Conservation (phyloP, 352 stramenopile genomes). For the Globisporangium parvum region DNA sequence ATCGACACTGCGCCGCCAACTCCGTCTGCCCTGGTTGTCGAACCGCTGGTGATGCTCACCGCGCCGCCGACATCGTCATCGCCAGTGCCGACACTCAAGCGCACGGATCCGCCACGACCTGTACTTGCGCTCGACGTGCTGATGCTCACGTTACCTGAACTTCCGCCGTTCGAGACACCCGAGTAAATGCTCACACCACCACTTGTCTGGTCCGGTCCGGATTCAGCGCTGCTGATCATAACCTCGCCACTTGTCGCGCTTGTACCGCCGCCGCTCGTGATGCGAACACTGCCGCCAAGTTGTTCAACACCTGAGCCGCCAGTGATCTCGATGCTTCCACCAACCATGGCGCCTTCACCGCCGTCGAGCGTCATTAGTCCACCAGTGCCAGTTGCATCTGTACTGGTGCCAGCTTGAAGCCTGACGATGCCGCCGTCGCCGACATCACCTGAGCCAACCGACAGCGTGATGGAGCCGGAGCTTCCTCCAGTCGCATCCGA, state of each 20-base stretch:
- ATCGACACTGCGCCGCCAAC: slow-evolving; percentile 20
- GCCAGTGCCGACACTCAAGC: slow-evolving; percentile 18
- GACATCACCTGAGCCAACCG: slow-evolving; percentile 18
- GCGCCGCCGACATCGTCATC: slow-evolving; percentile 13
- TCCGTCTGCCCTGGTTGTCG: slow-evolving; percentile 7
- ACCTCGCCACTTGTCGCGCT: slow-evolving; percentile 18
- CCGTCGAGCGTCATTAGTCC: slow-evolving; percentile 13
- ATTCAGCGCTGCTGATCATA: slow-evolving; percentile 12
- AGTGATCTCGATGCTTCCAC: slow-evolving; percentile 19
- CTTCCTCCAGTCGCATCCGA: slow-evolving; percentile 12
- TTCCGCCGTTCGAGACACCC: slow-evolving; percentile 12
- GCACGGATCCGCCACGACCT: slow-evolving; percentile 16
- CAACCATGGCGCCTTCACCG: slow-evolving; percentile 18
- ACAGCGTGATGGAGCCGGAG: slow-evolving; percentile 19
- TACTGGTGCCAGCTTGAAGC: slow-evolving; percentile 22
- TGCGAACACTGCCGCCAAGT: slow-evolving; percentile 19
- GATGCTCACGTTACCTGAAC: slow-evolving; percentile 20
- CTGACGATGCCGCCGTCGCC: slow-evolving; percentile 9
- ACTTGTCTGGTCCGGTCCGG: slow-evolving; percentile 12
- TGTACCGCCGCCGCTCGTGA: slow-evolving; percentile 18
- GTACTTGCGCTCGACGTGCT: slow-evolving; percentile 10
- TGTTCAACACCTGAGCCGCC: slow-evolving; percentile 16
- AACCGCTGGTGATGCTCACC: slow-evolving; percentile 15
- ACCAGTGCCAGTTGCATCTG: slow-evolving; percentile 13
- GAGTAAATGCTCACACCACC: slow-evolving; percentile 18